Percentiles rank a stretch among this genome's conserved stretches.
These are phyloP conservation scores for Leptodontidium sp. DNA, from an alignment of 2,329 filamentous ascomycete species.

Conservation along the genomic window DNA sequence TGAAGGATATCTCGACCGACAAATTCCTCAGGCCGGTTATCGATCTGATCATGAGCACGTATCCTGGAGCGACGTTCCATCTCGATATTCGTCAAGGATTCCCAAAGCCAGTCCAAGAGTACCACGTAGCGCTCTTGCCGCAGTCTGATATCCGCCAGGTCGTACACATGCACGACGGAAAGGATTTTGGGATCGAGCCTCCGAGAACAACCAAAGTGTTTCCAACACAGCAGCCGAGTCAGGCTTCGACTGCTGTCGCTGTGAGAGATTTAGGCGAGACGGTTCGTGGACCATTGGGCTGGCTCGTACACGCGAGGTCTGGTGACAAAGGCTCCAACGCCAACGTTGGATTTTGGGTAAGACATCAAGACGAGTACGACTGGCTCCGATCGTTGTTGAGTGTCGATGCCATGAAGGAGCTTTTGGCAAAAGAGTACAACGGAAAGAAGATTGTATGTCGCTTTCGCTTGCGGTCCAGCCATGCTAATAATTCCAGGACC, in stretches of 20 bases:
- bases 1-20: conserved; percentile 43
- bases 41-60: conserved; percentile 52
- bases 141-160: conserved; percentile 39
- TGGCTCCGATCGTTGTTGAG: conserved; percentile 47
- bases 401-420: conserved; percentile 38
- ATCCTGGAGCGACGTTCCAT: conserved; percentile 53
- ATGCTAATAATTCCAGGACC: conserved; percentile 32
- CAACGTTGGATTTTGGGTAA: conserved; percentile 53
- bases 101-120: conserved; percentile 42
- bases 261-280: conserved; percentile 42
- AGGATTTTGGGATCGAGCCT: conserved; percentile 26
- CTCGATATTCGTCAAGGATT: conserved; percentile 52
- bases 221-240: conserved; percentile 35
- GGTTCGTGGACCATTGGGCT: conserved; percentile 43
- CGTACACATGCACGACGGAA: conserved; percentile 44
- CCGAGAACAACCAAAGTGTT: conserved; percentile 24
- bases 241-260: conserved; percentile 24
- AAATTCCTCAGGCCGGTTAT: conserved; percentile 52
- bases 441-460: conserved; percentile 46
- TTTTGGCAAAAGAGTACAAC: conserved; percentile 41
- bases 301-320: conserved; percentile 48
- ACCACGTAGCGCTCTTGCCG: conserved; percentile 42
- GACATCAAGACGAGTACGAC: conserved; percentile 50
- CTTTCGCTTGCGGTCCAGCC: conserved; percentile 44
- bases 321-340: conserved; percentile 51